Percentiles rank a stretch among this genome's conserved stretches.
phyloP scores from a whole-genome alignment of 176 grass and related monocot species.

The Oryza glaberrima region DNA sequence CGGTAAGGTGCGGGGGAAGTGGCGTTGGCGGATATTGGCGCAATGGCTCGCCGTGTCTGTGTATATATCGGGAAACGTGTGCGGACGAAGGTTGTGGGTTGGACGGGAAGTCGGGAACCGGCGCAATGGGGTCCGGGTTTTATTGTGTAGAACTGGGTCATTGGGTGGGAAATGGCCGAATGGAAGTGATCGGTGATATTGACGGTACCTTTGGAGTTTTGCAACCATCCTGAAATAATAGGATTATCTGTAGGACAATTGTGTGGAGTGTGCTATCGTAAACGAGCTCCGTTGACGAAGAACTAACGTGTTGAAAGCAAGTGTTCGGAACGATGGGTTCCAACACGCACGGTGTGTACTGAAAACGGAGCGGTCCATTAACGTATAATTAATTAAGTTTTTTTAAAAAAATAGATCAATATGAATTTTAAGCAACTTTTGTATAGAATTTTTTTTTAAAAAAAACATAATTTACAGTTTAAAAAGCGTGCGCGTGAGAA shows the following conservation, averaged over 20 bases:
- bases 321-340: too few species aligned
- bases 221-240: not conserved
- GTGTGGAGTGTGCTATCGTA: too few species aligned
- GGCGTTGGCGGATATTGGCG: not conserved
- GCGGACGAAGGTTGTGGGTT: not conserved
- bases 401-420: too few species aligned
- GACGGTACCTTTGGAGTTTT: not conserved
- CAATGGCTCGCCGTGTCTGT: not conserved
- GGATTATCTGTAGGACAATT: not conserved
- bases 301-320: too few species aligned
- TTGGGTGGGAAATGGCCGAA: not conserved
- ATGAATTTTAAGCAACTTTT: too few species aligned
- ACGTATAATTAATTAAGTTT: too few species aligned
- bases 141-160: not conserved
- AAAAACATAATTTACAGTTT: too few species aligned
- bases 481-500: too few species aligned
- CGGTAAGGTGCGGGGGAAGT: not conserved
- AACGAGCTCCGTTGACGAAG: too few species aligned
- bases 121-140: not conserved
- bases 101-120: not conserved
- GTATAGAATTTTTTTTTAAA: too few species aligned
- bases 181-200: conserved; percentile 1
- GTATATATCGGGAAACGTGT: conserved; percentile 34
- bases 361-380: too few species aligned
- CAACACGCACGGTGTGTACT: too few species aligned